These are phyloP conservation scores for Avena atlantica DNA, from an alignment of 176 grass and related monocot species.

Conservation along the genomic window DNA sequence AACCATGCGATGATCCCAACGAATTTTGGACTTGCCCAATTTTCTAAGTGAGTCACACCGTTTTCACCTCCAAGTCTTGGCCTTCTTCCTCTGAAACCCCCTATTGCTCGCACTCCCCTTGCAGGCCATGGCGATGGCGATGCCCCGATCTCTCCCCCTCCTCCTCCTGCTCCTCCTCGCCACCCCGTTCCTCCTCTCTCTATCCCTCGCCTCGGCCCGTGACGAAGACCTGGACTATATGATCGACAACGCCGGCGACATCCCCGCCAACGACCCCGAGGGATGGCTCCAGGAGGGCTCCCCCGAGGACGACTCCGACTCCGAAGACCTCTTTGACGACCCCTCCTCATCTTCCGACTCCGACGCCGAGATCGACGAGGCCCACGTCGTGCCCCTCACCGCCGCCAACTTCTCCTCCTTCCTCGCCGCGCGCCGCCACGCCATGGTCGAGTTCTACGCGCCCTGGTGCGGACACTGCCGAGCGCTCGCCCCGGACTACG, in stretches of 20 bases:
- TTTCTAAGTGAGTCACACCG: too few species aligned
- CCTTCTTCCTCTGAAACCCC: too few species aligned
- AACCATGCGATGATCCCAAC: too few species aligned
- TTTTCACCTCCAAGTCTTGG: too few species aligned
- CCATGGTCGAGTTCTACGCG: constrained; percentile 53
- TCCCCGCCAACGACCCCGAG: constrained; percentile 41
- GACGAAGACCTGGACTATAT: constrained; percentile 48
- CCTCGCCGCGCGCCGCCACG: neutral
- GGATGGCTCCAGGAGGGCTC: constrained; percentile 39
- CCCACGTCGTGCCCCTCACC: neutral
- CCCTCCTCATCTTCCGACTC: too few species aligned
- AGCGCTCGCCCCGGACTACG: constrained; percentile 82
- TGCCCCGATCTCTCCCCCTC: constrained; percentile 1
- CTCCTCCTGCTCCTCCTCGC: neutral
- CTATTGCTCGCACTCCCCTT: too few species aligned
- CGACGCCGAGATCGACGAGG: too few species aligned
- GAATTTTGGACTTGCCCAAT: too few species aligned
- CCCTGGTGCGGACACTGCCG: constrained; percentile 95
- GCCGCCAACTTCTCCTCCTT: constrained; percentile 4
- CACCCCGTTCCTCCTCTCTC: constrained; percentile 1
- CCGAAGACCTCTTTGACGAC: neutral
- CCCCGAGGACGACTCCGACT: constrained; percentile 39
- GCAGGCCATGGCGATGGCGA: neutral
- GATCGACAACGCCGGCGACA: constrained; percentile 40
- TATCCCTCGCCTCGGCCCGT: neutral